phyloP scores from a whole-genome alignment of 148 eudicot species.

The Cornus florida region DNA sequence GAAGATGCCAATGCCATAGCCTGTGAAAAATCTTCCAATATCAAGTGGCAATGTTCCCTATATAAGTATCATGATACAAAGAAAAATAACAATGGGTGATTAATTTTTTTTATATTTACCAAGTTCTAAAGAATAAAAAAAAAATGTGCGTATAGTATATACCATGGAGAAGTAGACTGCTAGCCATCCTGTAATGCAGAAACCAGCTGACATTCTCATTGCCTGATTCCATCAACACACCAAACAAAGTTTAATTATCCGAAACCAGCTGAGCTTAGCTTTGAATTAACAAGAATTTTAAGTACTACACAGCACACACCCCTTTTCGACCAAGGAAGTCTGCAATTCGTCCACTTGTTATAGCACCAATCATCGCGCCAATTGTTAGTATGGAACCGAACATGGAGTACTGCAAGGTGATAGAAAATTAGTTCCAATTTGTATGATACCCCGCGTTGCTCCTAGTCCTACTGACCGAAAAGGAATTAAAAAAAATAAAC shows the following conservation, averaged over 20 bases:
- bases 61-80: conserved; percentile 4
- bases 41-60: conserved; percentile 70
- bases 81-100: background rate
- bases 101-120: background rate
- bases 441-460: background rate
- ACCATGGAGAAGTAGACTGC: conserved; percentile 70
- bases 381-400: conserved; percentile 79
- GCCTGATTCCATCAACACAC: conserved; percentile 41
- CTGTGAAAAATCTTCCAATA: conserved; percentile 68
- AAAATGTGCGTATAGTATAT: background rate
- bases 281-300: background rate
- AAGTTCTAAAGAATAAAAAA: background rate
- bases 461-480: background rate
- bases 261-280: background rate
- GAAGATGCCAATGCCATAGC: conserved; percentile 75
- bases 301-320: conserved; percentile 35
- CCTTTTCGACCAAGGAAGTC: conserved; percentile 70
- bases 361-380: conserved; percentile 85
- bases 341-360: conserved; percentile 67
- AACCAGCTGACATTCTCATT: conserved; percentile 68
- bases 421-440: background rate
- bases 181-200: conserved; percentile 80
- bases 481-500: background rate
- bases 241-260: background rate
- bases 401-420: conserved; percentile 53